Evolutionary conservation across 2,329 filamentous ascomycete genomes (phyloP).

Genomic region (Fusarium sp.): DNA sequence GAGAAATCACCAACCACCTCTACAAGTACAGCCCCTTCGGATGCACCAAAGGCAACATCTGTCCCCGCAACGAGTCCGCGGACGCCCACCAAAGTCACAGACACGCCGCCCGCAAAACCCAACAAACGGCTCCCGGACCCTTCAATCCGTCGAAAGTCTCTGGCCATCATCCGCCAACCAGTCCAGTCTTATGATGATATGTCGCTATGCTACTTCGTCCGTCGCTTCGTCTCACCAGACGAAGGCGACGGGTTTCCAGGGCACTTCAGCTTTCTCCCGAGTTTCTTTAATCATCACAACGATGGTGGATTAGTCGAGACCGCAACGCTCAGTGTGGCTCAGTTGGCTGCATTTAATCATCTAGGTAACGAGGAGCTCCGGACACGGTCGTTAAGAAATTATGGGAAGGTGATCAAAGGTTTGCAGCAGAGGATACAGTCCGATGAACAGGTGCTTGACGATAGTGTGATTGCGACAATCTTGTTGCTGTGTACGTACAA

Average conservation of each 20-base stretch:
- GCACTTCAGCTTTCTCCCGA: slow-evolving; percentile 51
- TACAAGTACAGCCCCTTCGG: neutral
- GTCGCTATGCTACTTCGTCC: slow-evolving; percentile 52
- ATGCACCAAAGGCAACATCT: neutral
- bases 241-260: slow-evolving; percentile 50
- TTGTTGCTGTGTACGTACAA: slow-evolving; percentile 51
- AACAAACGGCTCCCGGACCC: neutral
- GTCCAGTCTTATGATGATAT: slow-evolving; percentile 44
- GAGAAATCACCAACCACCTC: slow-evolving; percentile 4
- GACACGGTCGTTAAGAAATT: slow-evolving; percentile 48
- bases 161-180: slow-evolving; percentile 24
- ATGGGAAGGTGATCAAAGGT: slow-evolving; percentile 47
- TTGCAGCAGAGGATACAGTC: slow-evolving; percentile 47
- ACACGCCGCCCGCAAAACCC: slow-evolving; percentile 1
- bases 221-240: slow-evolving; percentile 51
- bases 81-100: neutral
- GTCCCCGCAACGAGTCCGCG: neutral
- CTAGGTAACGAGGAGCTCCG: slow-evolving; percentile 48
- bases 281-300: slow-evolving; percentile 45
- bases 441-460: slow-evolving; percentile 45
- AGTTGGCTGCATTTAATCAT: slow-evolving; percentile 52
- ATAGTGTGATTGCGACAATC: slow-evolving; percentile 50
- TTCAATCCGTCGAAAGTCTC: neutral
- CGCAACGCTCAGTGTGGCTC: slow-evolving; percentile 51
- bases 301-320: slow-evolving; percentile 47